Base-by-base conservation (phyloP, 768 basidiomycete species). In the Termitomyces sp. region DNA sequence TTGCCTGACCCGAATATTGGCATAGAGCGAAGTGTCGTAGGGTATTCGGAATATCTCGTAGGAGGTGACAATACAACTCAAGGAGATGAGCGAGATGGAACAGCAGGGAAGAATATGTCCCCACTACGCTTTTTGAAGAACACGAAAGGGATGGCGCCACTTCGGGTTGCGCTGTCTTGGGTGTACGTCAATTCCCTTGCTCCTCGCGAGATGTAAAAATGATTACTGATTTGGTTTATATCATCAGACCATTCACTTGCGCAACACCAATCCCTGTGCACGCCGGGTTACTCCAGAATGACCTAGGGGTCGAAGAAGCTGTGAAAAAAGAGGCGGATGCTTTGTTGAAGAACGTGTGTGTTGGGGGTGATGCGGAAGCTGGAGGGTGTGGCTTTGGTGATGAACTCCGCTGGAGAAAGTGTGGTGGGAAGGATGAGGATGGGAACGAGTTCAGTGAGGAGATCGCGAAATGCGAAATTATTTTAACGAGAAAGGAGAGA, bases 91-190 rank as follows among this genome's bases (percentile, higher is more conserved):
- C 22, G 35, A 33, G 38, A 40, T 16, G 33, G 18, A 7, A 31
- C 41, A 40, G 27, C 9, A 36, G 39, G 39, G 9, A 33, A 50
- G 20, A 20, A 5, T 2, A 16, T n/a, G 29, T 43, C 29, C 3
- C 49, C 40, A 23, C 5, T 66, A 45, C 60, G 58, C 23, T 80
- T 76, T 52, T 59, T 88, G 58, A 80, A 75, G 64, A 81, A 81
- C 58, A 77, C 74, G 15, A 84, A 81, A 61, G 87, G 87, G 2
- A 65, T 82, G 20, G 76, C 80, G 52, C 74, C 85, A 4, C 70
- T 89, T 3, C 73, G 77, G 20, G 72, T 89, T 13, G 76, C 81
- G 31, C 69, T 91, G 47, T 83, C 84, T 13, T 90, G 88, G 88
- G 77, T 79, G 88, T 88, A 54, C 46, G 78, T 72, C 29, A 25